These are phyloP conservation scores for Chrysanthemum seticuspe DNA, from an alignment of 129 eudicot species.

Conservation along the genomic window DNA sequence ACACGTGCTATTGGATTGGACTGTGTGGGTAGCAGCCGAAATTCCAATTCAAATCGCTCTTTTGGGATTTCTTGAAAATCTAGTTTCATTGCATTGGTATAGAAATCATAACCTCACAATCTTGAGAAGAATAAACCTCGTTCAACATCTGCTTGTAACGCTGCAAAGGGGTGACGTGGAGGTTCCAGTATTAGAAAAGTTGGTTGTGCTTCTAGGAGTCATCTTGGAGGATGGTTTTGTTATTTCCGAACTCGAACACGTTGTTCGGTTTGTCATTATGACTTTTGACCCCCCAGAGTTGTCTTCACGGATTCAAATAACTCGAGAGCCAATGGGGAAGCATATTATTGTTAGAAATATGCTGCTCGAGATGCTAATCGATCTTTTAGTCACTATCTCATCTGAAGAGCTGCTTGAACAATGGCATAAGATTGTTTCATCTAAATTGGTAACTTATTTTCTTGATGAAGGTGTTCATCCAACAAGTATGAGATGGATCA, in stretches of 20 bases:
- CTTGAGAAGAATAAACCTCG: conserved; percentile 87
- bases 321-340: conserved; percentile 91
- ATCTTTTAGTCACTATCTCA: conserved; percentile 76
- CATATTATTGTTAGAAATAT: conserved; percentile 96
- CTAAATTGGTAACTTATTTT: conserved; percentile 75
- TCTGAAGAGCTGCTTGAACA: conserved; percentile 87
- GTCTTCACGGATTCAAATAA: conserved; percentile 53
- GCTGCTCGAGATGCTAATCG: conserved; percentile 97
- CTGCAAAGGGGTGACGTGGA: conserved; percentile 98
- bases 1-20: conserved; percentile 96
- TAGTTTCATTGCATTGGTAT: conserved; percentile 99
- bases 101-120: conserved; percentile 92
- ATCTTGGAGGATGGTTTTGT: conserved; percentile 93
- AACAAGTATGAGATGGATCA: conserved; percentile 94
- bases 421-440: conserved; percentile 91
- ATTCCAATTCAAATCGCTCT: conserved; percentile 83
- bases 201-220: conserved; percentile 88
- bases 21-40: conserved; percentile 93
- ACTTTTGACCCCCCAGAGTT: conserved; percentile 89
- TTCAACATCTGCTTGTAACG: conserved; percentile 89
- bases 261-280: conserved; percentile 91
- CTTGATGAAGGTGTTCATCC: conserved; percentile 97
- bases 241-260: conserved; percentile 84
- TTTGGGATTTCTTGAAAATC: conserved; percentile 88
- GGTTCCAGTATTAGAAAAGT: conserved; percentile 87